A percentile compares a stretch with the other conserved stretches of the same genome.
phyloP scores from a whole-genome alignment of 2,329 filamentous ascomycete genomes.

The Dactylellina haptotyla region DNA sequence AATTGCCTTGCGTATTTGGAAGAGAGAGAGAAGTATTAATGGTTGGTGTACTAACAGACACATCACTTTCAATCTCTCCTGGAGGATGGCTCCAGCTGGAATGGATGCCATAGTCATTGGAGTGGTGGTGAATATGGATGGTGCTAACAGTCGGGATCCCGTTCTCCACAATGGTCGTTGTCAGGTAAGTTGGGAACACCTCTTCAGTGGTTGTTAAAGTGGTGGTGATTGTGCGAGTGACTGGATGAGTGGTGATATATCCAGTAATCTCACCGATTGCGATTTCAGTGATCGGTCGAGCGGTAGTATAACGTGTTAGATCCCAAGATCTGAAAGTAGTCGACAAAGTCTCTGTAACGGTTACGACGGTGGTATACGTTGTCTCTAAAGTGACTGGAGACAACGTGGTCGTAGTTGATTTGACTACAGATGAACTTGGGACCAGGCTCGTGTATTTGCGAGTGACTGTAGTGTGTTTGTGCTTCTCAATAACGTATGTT shows the following conservation, averaged over 20 bases:
- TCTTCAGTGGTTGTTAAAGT: conserved; percentile 30
- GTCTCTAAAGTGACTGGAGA: conserved; percentile 20
- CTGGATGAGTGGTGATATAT: conserved; percentile 15
- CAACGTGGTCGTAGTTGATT: conserved; percentile 18
- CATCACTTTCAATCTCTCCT: neutral
- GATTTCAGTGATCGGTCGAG: conserved; percentile 12
- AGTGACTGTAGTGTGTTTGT: conserved; percentile 25
- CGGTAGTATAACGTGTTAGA: conserved; percentile 15
- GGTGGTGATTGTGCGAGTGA: conserved; percentile 17
- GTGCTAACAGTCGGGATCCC: conserved; percentile 13
- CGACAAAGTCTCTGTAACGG: conserved; percentile 12
- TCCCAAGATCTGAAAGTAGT: conserved; percentile 28
- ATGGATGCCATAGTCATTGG: conserved; percentile 32
- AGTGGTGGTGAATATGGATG: conserved; percentile 36
- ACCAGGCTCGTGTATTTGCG: neutral
- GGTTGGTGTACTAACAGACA: neutral
- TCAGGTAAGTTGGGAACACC: conserved; percentile 27
- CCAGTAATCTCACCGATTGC: conserved; percentile 31
- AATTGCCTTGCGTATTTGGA: conserved; percentile 5
- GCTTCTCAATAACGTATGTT: conserved; percentile 26
- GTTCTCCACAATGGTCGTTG: conserved; percentile 24
- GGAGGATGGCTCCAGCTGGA: conserved; percentile 4
- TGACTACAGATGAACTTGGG: conserved; percentile 8
- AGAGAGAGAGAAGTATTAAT: neutral
- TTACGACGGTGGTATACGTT: conserved; percentile 30